Evolutionary conservation across 371 early-diverging fungal genomes (phyloP), one percentile per base, ranked within the genome.

Genomic region (Batkoa obscura): DNA sequence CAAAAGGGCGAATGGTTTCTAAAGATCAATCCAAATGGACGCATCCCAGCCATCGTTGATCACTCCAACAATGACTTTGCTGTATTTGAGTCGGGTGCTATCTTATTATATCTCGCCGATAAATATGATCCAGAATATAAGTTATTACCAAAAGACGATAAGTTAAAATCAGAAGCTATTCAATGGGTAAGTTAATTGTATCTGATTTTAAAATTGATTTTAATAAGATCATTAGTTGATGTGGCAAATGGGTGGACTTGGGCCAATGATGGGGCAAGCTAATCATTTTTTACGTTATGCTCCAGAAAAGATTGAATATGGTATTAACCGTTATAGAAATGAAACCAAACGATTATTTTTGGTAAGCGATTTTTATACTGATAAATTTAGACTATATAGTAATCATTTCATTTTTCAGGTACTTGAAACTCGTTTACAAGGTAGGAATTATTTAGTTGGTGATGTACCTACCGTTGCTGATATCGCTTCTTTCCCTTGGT

Each of bases 11-110:
- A 66, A 23, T 72, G 72, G 71, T 72, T 69, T 57, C 58, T 73
- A 48, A 72, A 71, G 66, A 68, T 76, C 56, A 71, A 70, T 58
- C 76, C 76, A 31, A 72, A 73, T 59, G 72, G 73, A 41, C 68
- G 38, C 43, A 35, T 53, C 15, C 72, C 72, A 37, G 70, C 73
- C 33, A 67, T 75, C 39, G 66, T 68, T 5, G 72, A 72, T 56
- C 62, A 65, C 51, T 53, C 53, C 37, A 59, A 61, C 43, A 63
- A 62, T 47, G 70, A 72, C 59, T 73, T 73, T 58, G 32, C 59
- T 36, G 72, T 75, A 10, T 72, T 73, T 54, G 76, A 75, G 54
- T 61, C 60, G 31, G 73, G 72, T 15, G 76, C 76, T 9, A 75
- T 75, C 43, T 58, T 75, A 54, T 52, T 71, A n/a, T 75, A 73